Base-by-base conservation (phyloP, 139 green algal genomes). In the Chlorella sp. region DNA sequence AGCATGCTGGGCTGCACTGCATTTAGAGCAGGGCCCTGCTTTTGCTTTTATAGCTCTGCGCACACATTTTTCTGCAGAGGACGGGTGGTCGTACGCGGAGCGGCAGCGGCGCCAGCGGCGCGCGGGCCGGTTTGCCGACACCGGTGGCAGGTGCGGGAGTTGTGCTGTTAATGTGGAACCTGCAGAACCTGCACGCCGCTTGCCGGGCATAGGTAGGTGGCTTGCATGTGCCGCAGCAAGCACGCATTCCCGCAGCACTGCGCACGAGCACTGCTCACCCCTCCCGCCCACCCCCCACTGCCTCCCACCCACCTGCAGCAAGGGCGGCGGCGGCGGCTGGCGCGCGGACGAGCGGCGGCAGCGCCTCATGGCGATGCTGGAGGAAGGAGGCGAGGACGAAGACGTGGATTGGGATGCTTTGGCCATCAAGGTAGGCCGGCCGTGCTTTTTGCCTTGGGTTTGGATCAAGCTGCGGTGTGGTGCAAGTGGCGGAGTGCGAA, bases 111-210 rank as follows among this genome's bases (percentile, higher is more conserved):
- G 73, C 6, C 70, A 84, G 72, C 76, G 85, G 43, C 85, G 89
- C 0, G 87, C 86, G 11, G 88, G 89, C 6, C 91, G 93, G 1
- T 95, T 95, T 86, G 89, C 86, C 13, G 84, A 80, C 20, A 26
- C 19, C 7, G 83, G 24, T 88, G 88, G 34, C 77, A 73, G 46
- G 73, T 80, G 73, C 36, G 40, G 76, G 24, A 3, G 0, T 24
- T n/a, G 19, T 48, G 11, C 6, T 64, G 14, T 64, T 13, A 17
- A 22, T 14, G 30, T 43, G 4, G 73, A 0, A 26, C 24, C 6
- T 41, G 28, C 46, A n/a, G n/a, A n/a, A n/a, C n/a, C n/a, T n/a
- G n/a, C n/a, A n/a, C n/a, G n/a, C n/a, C n/a, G n/a, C n/a, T n/a
- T n/a, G n/a, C n/a, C n/a, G n/a, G n/a, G n/a, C n/a, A n/a, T n/a